phyloP scores from a whole-genome alignment of 2,329 filamentous ascomycete genomes.

The Cryphonectria radicalis region DNA sequence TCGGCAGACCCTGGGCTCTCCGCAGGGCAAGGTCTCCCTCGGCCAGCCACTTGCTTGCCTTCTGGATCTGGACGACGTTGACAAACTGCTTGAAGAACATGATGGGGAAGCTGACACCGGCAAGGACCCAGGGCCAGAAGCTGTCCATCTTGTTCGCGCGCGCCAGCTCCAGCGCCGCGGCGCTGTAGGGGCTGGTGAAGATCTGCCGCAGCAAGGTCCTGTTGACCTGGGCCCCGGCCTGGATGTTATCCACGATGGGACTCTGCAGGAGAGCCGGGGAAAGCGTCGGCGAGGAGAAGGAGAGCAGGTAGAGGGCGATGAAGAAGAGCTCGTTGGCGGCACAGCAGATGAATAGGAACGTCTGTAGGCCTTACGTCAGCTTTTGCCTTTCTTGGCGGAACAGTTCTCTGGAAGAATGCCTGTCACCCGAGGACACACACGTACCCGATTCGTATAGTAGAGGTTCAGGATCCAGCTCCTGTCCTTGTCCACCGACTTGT shows the following conservation, averaged over 20 bases:
- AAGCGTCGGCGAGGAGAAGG: slow-evolving; percentile 88
- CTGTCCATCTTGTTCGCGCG: slow-evolving; percentile 83
- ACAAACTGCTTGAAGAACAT: slow-evolving; percentile 93
- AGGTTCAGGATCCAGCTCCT: slow-evolving; percentile 88
- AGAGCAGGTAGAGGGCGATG: slow-evolving; percentile 96
- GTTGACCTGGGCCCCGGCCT: slow-evolving; percentile 71
- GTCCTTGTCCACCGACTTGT: slow-evolving; percentile 91
- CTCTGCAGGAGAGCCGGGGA: slow-evolving; percentile 78
- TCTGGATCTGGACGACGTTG: slow-evolving; percentile 92
- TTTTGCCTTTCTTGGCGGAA: not conserved
- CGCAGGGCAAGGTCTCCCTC: slow-evolving; percentile 82
- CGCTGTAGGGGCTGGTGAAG: slow-evolving; percentile 89
- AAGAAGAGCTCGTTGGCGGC: slow-evolving; percentile 95
- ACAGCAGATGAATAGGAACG: slow-evolving; percentile 89
- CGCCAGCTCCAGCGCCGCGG: slow-evolving; percentile 88
- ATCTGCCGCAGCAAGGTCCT: slow-evolving; percentile 72
- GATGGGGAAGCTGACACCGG: slow-evolving; percentile 78
- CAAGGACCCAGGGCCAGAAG: slow-evolving; percentile 75
- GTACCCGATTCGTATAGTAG: slow-evolving; percentile 96
- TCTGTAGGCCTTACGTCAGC: slow-evolving; percentile 54
- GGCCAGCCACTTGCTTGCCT: slow-evolving; percentile 88
- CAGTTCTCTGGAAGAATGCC: not conserved
- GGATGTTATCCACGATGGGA: slow-evolving; percentile 56
- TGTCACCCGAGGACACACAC: slow-evolving; percentile 39
- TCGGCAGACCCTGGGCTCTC: slow-evolving; percentile 57